Evolutionary conservation across 164 flowering plant species (phyloP).

Genomic region (Buxus sempervirens): DNA sequence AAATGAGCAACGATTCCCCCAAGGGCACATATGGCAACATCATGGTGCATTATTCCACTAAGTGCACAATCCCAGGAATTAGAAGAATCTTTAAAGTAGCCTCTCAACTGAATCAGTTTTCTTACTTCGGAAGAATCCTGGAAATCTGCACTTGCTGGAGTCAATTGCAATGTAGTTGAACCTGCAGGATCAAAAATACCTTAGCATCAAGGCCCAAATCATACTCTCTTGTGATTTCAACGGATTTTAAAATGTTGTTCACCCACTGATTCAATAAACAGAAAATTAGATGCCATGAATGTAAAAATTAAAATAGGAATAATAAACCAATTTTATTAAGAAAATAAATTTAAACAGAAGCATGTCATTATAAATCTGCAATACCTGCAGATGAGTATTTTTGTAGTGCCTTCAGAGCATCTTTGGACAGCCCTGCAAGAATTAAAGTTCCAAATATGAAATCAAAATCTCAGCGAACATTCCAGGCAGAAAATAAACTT

Average conservation of each 20-base stretch:
- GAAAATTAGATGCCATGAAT: not conserved
- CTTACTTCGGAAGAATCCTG: slow-evolving; percentile 57
- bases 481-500: not conserved
- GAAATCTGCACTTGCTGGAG: slow-evolving; percentile 50
- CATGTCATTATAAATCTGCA: not conserved
- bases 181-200: slow-evolving; percentile 39
- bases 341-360: not conserved
- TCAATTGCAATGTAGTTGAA: slow-evolving; percentile 39
- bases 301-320: too few relatives aligned
- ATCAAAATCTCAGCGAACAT: not conserved
- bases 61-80: slow-evolving; percentile 35
- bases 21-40: slow-evolving; percentile 61
- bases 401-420: slow-evolving; percentile 73
- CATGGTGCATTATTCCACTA: slow-evolving; percentile 45
- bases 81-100: slow-evolving; percentile 64
- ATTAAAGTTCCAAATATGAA: not conserved
- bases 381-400: slow-evolving; percentile 70
- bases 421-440: slow-evolving; percentile 76
- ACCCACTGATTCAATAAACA: not conserved
- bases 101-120: slow-evolving; percentile 51
- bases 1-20: slow-evolving; percentile 76
- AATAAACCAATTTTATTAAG: too few relatives aligned
- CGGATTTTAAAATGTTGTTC: not conserved
- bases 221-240: slow-evolving; percentile 1
- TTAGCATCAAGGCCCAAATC: not conserved